Base-by-base conservation (phyloP, 768 basidiomycete species). In the Russula sp. region DNA sequence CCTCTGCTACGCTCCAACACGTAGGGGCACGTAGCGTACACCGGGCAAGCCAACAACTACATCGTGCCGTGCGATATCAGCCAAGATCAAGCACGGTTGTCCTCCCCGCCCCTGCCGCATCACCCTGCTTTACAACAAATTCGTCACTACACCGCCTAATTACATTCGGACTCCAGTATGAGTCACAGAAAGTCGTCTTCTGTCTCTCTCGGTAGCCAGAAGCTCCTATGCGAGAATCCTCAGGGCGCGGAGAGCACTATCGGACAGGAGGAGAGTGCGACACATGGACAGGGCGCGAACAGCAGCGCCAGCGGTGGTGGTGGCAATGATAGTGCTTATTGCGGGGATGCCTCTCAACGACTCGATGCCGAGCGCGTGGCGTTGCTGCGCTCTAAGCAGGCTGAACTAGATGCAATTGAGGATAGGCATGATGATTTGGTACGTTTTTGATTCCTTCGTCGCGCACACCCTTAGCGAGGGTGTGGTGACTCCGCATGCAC, bases 371-470 rank as follows among this genome's bases (percentile, higher is more conserved):
- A 77, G 65, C 78, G 78, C 52, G 71, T 73, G 25, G 75, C 73
- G 55, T 69, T 87, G 70, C 67, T 93, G n/a, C 73, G 73, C 53
- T 76, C 83, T 66, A 84, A 81, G 71, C 85, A 87, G 71, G 69
- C 69, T 14, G 76, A 86, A 64, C 70, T 93, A 67, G 81, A 83
- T 66, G 70, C 71, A 6, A 79, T 90, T 32, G 69, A 83, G 60
- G 82, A 86, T 59, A 77, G 70, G 65, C 91, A 93, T 74, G 91
- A 93, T 71, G 78, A 80, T 67, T 71, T 88, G 74, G 91, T 92
- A 71, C 68, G 90, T 56, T 4, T 53, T 2, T 42, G 14, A 36
- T 18, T 47, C 60, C 58, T 22, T 18, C 48, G 59, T 55, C 54
- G 0, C 25, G 4, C 45, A 36, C 36, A 32, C 50, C 36, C 49